Conservation (phyloP, 208 protist species). For the Trypanosoma theileri region DNA sequence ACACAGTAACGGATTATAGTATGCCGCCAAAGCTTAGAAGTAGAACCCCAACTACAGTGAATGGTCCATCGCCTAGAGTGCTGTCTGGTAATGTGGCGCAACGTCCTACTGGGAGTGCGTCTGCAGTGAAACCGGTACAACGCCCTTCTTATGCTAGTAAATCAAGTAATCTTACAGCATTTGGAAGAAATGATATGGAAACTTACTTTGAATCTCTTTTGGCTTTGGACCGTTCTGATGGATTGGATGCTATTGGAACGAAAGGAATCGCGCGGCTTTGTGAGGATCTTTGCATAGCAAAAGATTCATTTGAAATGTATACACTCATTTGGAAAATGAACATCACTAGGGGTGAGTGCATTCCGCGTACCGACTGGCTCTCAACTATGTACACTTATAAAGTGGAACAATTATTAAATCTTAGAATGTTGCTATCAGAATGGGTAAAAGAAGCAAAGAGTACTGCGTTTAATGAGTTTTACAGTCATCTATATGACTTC, state of each 20-base stretch:
- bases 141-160: background rate
- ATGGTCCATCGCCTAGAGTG: background rate
- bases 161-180: too few species aligned
- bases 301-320: conserved; percentile 56
- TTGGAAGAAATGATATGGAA: conserved; percentile 58
- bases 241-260: conserved; percentile 45
- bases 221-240: conserved; percentile 40
- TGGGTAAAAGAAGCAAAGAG: conserved; percentile 53
- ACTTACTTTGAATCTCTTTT: conserved; percentile 52
- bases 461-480: conserved; percentile 61
- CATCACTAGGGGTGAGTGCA: conserved; percentile 40
- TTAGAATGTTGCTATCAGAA: conserved; percentile 41
- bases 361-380: conserved; percentile 76
- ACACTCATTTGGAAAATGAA: conserved; percentile 80
- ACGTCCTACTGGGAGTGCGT: background rate
- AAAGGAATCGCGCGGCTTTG: conserved; percentile 67
- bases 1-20: too few species aligned
- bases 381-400: conserved; percentile 54
- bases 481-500: conserved; percentile 86
- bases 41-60: background rate
- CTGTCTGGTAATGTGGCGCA: background rate
- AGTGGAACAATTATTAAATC: conserved; percentile 47
- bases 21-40: too few species aligned
- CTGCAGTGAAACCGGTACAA: background rate
- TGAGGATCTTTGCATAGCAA: conserved; percentile 43